Base-by-base conservation (phyloP, 1,284 basidiomycete species). In the Malassezia cuniculi region DNA sequence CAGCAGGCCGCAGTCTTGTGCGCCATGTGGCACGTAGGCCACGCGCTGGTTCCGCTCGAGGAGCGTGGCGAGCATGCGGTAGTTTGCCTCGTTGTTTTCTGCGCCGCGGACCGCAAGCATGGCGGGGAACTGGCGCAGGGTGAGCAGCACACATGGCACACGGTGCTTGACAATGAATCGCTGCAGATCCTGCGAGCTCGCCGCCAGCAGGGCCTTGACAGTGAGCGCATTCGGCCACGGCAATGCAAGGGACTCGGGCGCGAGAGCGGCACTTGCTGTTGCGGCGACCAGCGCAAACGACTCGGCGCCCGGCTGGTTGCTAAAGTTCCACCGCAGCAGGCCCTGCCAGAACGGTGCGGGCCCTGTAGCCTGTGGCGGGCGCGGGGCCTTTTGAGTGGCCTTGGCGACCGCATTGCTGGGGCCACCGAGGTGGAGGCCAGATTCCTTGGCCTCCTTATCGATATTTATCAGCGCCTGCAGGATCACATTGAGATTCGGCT, bases 381-480 rank as follows among this genome's bases (percentile, higher is more conserved):
- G 9, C 34, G 17, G 15, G 35, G 11, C 22, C 18, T 27, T 9
- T 16, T 21, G 28, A 4, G 15, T 9, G 20, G 28, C 3, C 20
- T 20, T 36, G 27, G 3, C 31, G 22, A 14, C 29, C 34, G 11
- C 36, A 10, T 26, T 43, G 19, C 53, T 37, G 4, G 57, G 55
- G 5, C 57, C 57, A 11, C 54, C 50, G 17, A 60, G 36, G 10
- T 46, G 34, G 2, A 60, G 43, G 11, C 55, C 55, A 38, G 53
- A 49, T 29, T 60, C 53, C 24, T 36, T 44, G 3, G 57, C 57
- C 35, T 60, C 57, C 37, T 55, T 57, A 21, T 57, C 55, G 25
- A 60, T 60, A 10, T 47, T 54, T 19, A 57, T 48, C 33, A 60
- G 41, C 19, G 51, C 48, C 34, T 55, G 55, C 21, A 57, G 24